Percentiles rank a stretch among this genome's conserved stretches.
phyloP scores from a whole-genome alignment of 2,329 filamentous ascomycete species.

The Trichophyton benhamiae region DNA sequence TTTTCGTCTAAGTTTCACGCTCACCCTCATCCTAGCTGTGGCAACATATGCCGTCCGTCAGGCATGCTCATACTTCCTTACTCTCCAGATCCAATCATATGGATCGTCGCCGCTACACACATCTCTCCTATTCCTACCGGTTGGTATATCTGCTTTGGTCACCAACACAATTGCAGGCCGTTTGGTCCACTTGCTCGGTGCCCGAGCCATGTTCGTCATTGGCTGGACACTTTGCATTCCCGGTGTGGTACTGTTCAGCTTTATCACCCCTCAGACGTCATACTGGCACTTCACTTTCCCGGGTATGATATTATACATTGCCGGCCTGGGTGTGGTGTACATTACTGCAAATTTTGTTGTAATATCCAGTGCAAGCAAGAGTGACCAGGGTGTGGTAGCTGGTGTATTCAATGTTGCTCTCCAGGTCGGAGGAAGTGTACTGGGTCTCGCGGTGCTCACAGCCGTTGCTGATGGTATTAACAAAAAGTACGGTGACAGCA shows the following conservation, averaged over 20 bases:
- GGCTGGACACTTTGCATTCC: not conserved
- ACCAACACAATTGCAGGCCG: not conserved
- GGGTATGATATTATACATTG: not conserved
- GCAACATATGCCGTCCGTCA: not conserved
- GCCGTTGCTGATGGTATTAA: not conserved
- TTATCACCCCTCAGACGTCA: not conserved
- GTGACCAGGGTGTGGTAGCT: not conserved
- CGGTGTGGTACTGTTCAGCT: not conserved
- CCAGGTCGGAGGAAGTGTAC: not conserved
- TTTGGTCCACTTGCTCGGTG: not conserved
- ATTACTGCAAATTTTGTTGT: constrained; percentile 1
- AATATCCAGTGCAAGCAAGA: not conserved
- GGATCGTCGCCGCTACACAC: not conserved
- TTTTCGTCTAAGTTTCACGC: not conserved
- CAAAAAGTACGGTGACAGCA: not conserved
- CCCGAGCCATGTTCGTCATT: not conserved
- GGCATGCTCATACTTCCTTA: not conserved
- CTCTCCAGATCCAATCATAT: not conserved
- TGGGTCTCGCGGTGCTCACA: not conserved
- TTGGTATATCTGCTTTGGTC: not conserved
- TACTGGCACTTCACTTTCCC: not conserved
- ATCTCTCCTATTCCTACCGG: not conserved
- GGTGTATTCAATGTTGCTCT: constrained; percentile 1
- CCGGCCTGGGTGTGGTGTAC: not conserved
- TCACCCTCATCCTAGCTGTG: not conserved